Percentiles rank a stretch among this genome's conserved stretches.
These are phyloP conservation scores for grape (Vitis vinifera) DNA, from an alignment of 164 flowering plant species.

Conservation along the genomic window ASM3070453v1 NC_081814.1:24398001-24398500, in stretches of 20 bases:
- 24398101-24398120: neutral
- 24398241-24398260: neutral
- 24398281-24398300: neutral
- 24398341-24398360: neutral
- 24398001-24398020: too few relatives aligned
- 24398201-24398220: neutral
- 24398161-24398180: neutral
- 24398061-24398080: too few relatives aligned
- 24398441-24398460: too few relatives aligned
- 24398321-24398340: neutral
- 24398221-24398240: neutral
- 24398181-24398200: neutral
- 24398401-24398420: neutral
- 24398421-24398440: neutral
- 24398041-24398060: neutral
- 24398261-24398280: neutral
- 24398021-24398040: neutral
- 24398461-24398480: neutral
- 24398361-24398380: neutral
- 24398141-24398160: neutral
- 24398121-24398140: too few relatives aligned
- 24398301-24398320: neutral
- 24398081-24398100: neutral
- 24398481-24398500: neutral
- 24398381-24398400: neutral